Percentiles rank a stretch among this genome's conserved stretches.
Conservation (phyloP, 1,139 yeast genomes). For the Lodderomyces beijingensis region DNA sequence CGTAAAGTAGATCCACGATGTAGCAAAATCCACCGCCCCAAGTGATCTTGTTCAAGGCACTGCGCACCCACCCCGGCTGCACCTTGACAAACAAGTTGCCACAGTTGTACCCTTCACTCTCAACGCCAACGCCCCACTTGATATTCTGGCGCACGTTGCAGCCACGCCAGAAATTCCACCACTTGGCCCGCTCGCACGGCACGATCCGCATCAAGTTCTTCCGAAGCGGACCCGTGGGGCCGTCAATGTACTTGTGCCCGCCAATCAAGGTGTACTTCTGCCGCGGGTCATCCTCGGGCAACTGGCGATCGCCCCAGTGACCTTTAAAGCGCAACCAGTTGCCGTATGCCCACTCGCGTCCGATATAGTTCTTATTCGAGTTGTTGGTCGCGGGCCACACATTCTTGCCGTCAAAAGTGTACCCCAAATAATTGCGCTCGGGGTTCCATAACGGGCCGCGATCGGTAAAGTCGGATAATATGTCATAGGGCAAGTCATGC, state of each 20-base stretch:
- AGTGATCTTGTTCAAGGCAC: slow-evolving; percentile 47
- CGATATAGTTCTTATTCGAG: slow-evolving; percentile 40
- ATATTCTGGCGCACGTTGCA: slow-evolving; percentile 74
- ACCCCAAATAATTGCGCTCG: slow-evolving; percentile 70
- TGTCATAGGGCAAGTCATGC: slow-evolving; percentile 89
- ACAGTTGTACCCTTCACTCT: slow-evolving; percentile 71
- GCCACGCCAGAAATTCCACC: slow-evolving; percentile 79
- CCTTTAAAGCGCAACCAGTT: slow-evolving; percentile 82
- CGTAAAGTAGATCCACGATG: slow-evolving; percentile 42
- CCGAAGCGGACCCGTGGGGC: slow-evolving; percentile 84
- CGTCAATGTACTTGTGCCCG: slow-evolving; percentile 85
- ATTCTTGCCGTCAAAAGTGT: slow-evolving; percentile 62
- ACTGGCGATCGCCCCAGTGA: slow-evolving; percentile 84
- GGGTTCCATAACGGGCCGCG: slow-evolving; percentile 97
- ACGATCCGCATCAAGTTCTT: slow-evolving; percentile 66
- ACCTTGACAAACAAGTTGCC: slow-evolving; percentile 55
- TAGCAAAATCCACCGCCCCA: slow-evolving; percentile 73
- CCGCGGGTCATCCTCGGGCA: slow-evolving; percentile 64
- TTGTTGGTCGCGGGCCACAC: slow-evolving; percentile 34
- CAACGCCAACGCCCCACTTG: slow-evolving; percentile 84
- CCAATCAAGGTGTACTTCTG: slow-evolving; percentile 79
- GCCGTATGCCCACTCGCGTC: slow-evolving; percentile 61
- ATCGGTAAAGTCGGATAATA: slow-evolving; percentile 88
- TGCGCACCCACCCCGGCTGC: slow-evolving; percentile 46
- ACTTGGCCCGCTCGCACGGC: slow-evolving; percentile 80